Percentiles rank a stretch among this genome's conserved stretches.
Conservation (phyloP, 2,329 filamentous ascomycete genomes). For the Thelonectria olida region DNA sequence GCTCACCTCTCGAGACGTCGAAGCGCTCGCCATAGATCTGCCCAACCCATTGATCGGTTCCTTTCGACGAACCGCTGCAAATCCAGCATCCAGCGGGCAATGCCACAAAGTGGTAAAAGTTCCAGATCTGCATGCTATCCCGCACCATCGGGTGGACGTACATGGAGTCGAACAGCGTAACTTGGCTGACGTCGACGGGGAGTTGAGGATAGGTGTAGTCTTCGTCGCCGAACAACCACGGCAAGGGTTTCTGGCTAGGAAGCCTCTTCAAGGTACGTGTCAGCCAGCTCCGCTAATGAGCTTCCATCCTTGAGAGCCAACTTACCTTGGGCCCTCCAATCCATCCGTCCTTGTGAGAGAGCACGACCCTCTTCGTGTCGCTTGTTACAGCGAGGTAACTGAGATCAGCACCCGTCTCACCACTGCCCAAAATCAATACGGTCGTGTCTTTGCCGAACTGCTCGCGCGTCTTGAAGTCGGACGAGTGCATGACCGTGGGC, state of each 20-base stretch:
- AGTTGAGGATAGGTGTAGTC: slow-evolving; percentile 19
- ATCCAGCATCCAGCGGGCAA: slow-evolving; percentile 31
- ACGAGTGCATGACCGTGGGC: slow-evolving; percentile 51
- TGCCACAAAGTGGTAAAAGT: slow-evolving; percentile 17
- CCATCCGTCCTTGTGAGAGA: slow-evolving; percentile 53
- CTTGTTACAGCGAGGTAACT: slow-evolving; percentile 52
- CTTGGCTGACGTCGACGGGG: slow-evolving; percentile 46
- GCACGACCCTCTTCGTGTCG: slow-evolving; percentile 48
- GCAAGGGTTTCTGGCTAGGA: slow-evolving; percentile 18
- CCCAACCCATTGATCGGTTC: slow-evolving; percentile 27
- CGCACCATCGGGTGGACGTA: slow-evolving; percentile 49
- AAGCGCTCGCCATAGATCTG: slow-evolving; percentile 39
- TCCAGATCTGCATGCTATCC: slow-evolving; percentile 23
- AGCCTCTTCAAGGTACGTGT: slow-evolving; percentile 2
- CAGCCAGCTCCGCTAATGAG: background rate
- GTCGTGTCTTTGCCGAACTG: slow-evolving; percentile 51
- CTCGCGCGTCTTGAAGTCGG: slow-evolving; percentile 49
- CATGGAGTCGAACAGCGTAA: slow-evolving; percentile 54
- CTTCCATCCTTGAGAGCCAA: background rate
- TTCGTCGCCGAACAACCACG: slow-evolving; percentile 26
- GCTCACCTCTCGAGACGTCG: slow-evolving; percentile 37
- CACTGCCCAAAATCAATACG: slow-evolving; percentile 52
- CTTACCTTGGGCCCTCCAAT: slow-evolving; percentile 32
- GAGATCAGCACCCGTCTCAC: slow-evolving; percentile 55
- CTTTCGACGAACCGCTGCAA: slow-evolving; percentile 9